Conservation (phyloP, 495 filamentous ascomycete genomes). For the Aspergillus cavernicola region DNA sequence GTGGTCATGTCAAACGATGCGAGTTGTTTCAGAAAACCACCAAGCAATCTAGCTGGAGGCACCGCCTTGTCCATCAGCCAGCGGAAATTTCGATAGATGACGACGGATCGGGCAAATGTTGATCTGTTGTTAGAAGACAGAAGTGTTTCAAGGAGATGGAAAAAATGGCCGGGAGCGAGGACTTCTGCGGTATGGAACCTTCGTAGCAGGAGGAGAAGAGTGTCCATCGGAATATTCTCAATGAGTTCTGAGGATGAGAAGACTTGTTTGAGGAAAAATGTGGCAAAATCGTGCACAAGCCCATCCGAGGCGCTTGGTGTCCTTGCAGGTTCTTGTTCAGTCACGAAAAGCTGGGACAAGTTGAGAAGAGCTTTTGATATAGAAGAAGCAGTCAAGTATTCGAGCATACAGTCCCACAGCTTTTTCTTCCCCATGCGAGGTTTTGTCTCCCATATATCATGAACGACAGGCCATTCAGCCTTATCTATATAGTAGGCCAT, state of each 20-base stretch:
- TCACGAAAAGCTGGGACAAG: constrained; percentile 18
- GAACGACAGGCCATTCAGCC: constrained; percentile 30
- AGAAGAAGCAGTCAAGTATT: constrained; percentile 9
- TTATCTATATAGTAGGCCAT: constrained; percentile 34
- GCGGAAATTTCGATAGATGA: constrained; percentile 42
- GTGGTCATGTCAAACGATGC: constrained; percentile 25
- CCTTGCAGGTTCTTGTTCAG: not conserved
- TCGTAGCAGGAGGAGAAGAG: constrained; percentile 27
- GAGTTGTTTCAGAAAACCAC: constrained; percentile 22
- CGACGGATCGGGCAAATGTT: constrained; percentile 26
- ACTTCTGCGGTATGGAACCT: constrained; percentile 22
- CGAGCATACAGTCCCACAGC: constrained; percentile 8
- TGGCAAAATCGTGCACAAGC: constrained; percentile 13
- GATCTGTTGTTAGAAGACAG: constrained; percentile 20
- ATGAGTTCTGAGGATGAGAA: constrained; percentile 20
- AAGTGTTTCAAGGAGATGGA: constrained; percentile 26
- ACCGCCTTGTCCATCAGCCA: constrained; percentile 20
- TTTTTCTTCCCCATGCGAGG: constrained; percentile 9
- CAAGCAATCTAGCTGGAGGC: constrained; percentile 22
- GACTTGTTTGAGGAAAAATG: constrained; percentile 20
- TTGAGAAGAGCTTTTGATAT: constrained; percentile 13
- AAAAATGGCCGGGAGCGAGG: constrained; percentile 23
- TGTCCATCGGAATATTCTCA: constrained; percentile 22
- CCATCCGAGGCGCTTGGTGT: not conserved
- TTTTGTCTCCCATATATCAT: constrained; percentile 17